A percentile compares a stretch with the other conserved stretches of the same genome.
Evolutionary conservation across 1,139 yeast genomes (phyloP).

Genomic region (Zygoascus meyerae): DNA sequence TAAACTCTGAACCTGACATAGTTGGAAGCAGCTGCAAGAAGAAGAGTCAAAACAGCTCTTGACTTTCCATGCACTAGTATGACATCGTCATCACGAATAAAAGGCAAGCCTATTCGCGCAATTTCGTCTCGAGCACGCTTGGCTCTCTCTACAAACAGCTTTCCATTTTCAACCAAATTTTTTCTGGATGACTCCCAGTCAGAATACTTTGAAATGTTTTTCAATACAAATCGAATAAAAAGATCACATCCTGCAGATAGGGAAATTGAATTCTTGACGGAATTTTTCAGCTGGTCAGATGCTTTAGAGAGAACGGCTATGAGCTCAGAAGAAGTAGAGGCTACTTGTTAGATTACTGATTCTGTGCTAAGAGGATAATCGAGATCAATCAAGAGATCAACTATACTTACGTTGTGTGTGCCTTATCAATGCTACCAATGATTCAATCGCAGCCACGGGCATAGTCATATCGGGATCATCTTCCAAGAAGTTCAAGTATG

Average conservation of each 20-base stretch:
- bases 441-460: conserved; percentile 98
- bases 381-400: background rate
- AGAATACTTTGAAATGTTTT: conserved; percentile 81
- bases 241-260: conserved; percentile 96
- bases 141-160: conserved; percentile 85
- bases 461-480: conserved; percentile 94
- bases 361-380: background rate
- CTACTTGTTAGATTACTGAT: conserved; percentile 16
- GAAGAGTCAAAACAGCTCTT: conserved; percentile 77
- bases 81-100: conserved; percentile 87
- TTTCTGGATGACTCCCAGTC: conserved; percentile 95
- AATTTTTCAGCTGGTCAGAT: conserved; percentile 62
- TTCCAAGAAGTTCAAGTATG: conserved; percentile 70
- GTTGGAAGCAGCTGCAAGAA: conserved; percentile 67
- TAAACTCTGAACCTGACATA: conserved; percentile 81
- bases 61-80: conserved; percentile 89
- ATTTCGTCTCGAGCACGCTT: conserved; percentile 82
- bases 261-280: conserved; percentile 87
- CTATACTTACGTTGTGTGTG: conserved; percentile 54
- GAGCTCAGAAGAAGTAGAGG: conserved; percentile 88
- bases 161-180: conserved; percentile 89
- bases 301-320: conserved; percentile 76
- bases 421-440: conserved; percentile 75
- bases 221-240: conserved; percentile 85
- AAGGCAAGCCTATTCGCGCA: conserved; percentile 82